A percentile compares a stretch with the other conserved stretches of the same genome.
Evolutionary conservation across 257 asterid species (phyloP).

Genomic region (Ligustrum vulgare): DNA sequence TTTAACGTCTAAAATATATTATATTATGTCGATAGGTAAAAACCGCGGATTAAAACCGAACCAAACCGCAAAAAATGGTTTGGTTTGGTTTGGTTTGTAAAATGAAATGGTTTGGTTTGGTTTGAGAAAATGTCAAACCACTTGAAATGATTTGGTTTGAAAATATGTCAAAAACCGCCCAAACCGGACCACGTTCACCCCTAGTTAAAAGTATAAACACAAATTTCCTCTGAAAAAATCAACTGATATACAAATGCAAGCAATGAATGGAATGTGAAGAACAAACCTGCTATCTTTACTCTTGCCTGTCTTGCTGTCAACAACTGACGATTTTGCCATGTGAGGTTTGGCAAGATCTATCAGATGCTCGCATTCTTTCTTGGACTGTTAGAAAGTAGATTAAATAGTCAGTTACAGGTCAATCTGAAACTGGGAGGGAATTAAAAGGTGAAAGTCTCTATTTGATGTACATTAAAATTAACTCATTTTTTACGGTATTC

Average conservation of each 20-base stretch:
- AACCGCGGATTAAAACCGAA: no score
- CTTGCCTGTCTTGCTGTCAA: constrained; percentile 72
- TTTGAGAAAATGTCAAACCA: no score
- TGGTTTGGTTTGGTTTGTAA: no score
- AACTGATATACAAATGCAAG: background rate
- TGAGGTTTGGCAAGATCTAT: constrained; percentile 72
- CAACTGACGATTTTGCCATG: constrained; percentile 66
- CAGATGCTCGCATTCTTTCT: constrained; percentile 74
- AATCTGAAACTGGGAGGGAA: background rate
- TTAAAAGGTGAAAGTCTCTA: background rate
- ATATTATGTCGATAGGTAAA: no score
- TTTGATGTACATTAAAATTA: no score
- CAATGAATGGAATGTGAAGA: constrained; percentile 10
- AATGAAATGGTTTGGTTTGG: no score
- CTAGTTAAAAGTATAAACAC: background rate
- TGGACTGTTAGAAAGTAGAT: constrained; percentile 48
- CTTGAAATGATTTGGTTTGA: no score
- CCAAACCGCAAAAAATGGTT: no score
- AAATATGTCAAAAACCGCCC: no score
- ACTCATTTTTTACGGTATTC: no score
- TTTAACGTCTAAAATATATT: no score
- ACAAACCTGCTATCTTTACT: constrained; percentile 75
- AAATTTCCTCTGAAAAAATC: background rate
- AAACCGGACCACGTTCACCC: no score
- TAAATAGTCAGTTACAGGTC: constrained; percentile 1